Base-by-base conservation (phyloP, 305 asterid species). In the Solanum hybrid region DNA sequence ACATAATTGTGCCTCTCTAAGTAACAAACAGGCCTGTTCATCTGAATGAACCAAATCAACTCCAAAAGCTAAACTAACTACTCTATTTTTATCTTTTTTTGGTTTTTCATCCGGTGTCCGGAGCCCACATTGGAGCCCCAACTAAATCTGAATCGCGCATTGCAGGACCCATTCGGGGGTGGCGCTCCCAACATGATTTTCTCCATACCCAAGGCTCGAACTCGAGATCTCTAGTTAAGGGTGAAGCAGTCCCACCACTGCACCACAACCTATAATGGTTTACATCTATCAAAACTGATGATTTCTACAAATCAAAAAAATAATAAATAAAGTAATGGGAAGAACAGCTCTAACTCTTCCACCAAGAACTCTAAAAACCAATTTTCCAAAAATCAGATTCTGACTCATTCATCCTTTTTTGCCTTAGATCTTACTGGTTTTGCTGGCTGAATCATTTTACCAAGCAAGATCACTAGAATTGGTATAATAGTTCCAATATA, bases 401-500 rank as follows among this genome's bases (percentile, higher is more conserved):
- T 5, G 83, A 86, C 93, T 96, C 94, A 97, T 94, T 96, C 89
- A 28, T 92, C 98, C 93, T 97, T 97, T 89, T 91, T 93, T 76
- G 95, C 94, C 92, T 93, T 96, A 20, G 97, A 91, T 93, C 94
- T 93, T 88, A 94, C 89, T 74, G 97, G 94, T 91, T 92, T 95
- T 78, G 98, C 93, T 6, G 98, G 98, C 93, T 95, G 95, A 71
- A 96, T 92, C 88, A 96, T 31, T 11, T 96, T 97, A 89, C 99
- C 97, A 64, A 95, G 94, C 76, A 96, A 76, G 92, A 96, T 91
- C 86, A 96, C 88, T 46, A 87, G 90, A 11, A 95, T 89, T 0
- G 99, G 99, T 75, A 96, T n/a, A 90, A 96, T 80, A 73, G 98
- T 96, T 86, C 99, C 99, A 31, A 97, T 87, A 91, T 95, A 97